Conservation (phyloP, 768 basidiomycete species). For the Hygrocybe coccinea region DNA sequence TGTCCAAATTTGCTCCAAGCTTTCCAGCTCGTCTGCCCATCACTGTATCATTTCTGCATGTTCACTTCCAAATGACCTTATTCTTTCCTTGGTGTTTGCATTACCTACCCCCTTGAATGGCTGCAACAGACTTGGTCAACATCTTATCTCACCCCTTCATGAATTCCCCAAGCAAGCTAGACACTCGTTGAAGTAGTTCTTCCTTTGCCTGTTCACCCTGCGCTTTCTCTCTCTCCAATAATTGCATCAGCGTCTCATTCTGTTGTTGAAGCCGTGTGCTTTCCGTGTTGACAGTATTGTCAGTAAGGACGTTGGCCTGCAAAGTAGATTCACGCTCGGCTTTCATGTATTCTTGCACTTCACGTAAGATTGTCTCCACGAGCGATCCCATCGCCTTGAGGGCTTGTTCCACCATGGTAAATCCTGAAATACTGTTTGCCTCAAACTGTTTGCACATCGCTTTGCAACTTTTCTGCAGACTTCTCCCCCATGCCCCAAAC, state of each 20-base stretch:
- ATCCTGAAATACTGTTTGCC: conserved; percentile 39
- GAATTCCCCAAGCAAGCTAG: conserved; percentile 66
- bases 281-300: conserved; percentile 47
- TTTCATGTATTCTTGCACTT: conserved; percentile 53
- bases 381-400: conserved; percentile 55
- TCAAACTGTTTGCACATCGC: conserved; percentile 45
- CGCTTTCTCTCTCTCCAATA: conserved; percentile 62
- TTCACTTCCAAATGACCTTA: conserved; percentile 43
- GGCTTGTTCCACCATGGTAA: conserved; percentile 50
- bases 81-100: conserved; percentile 45
- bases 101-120: conserved; percentile 58
- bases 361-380: conserved; percentile 55
- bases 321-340: conserved; percentile 48
- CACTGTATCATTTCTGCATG: conserved; percentile 45
- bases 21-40: conserved; percentile 38
- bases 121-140: conserved; percentile 52
- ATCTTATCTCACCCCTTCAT: conserved; percentile 62
- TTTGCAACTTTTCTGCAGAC: conserved; percentile 46
- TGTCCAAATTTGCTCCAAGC: conserved; percentile 38
- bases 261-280: conserved; percentile 62
- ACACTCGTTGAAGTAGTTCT: conserved; percentile 69
- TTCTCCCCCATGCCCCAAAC: conserved; percentile 52
- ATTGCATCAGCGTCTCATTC: conserved; percentile 55
- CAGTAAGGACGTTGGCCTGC: conserved; percentile 46
- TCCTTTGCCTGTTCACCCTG: conserved; percentile 66